Percentiles rank a stretch among this genome's conserved stretches.
Conservation (phyloP, 2,329 filamentous ascomycete species). For the Fusarium buxicola region DNA sequence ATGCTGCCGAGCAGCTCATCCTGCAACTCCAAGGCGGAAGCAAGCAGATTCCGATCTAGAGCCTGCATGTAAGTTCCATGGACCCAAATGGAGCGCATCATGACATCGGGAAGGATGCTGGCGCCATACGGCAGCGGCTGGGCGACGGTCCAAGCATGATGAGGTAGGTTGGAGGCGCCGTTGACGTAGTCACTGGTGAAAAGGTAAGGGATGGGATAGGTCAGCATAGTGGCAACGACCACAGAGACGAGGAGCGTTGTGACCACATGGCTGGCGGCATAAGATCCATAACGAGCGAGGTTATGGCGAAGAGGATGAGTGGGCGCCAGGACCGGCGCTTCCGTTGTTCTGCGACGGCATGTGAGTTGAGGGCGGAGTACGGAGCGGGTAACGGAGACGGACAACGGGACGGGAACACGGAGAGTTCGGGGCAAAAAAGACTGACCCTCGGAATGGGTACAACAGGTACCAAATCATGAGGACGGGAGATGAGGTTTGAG, state of each 20-base stretch:
- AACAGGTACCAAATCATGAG: slow-evolving; percentile 82
- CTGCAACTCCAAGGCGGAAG: slow-evolving; percentile 76
- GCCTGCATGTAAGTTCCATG: slow-evolving; percentile 85
- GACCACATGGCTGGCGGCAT: slow-evolving; percentile 79
- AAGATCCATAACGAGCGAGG: slow-evolving; percentile 77
- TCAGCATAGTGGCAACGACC: slow-evolving; percentile 74
- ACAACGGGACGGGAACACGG: slow-evolving; percentile 26
- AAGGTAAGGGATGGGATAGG: slow-evolving; percentile 81
- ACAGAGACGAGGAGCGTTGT: slow-evolving; percentile 80
- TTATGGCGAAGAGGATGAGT: slow-evolving; percentile 73
- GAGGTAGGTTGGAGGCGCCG: slow-evolving; percentile 77
- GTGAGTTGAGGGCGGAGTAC: slow-evolving; percentile 34
- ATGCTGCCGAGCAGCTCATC: slow-evolving; percentile 74
- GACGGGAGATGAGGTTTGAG: slow-evolving; percentile 35
- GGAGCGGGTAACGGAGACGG: slow-evolving; percentile 17
- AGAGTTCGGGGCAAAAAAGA: slow-evolving; percentile 42
- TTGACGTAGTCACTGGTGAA: slow-evolving; percentile 78
- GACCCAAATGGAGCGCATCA: slow-evolving; percentile 85
- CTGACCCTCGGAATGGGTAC: slow-evolving; percentile 81
- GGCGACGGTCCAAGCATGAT: slow-evolving; percentile 85
- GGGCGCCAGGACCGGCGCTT: slow-evolving; percentile 73
- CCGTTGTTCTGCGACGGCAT: slow-evolving; percentile 70
- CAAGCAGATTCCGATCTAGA: slow-evolving; percentile 72
- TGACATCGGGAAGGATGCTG: slow-evolving; percentile 72
- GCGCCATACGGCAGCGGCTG: slow-evolving; percentile 68